These are phyloP conservation scores for Moringa oleifera DNA, from an alignment of 345 rosid species.

Conservation along the genomic window DNA sequence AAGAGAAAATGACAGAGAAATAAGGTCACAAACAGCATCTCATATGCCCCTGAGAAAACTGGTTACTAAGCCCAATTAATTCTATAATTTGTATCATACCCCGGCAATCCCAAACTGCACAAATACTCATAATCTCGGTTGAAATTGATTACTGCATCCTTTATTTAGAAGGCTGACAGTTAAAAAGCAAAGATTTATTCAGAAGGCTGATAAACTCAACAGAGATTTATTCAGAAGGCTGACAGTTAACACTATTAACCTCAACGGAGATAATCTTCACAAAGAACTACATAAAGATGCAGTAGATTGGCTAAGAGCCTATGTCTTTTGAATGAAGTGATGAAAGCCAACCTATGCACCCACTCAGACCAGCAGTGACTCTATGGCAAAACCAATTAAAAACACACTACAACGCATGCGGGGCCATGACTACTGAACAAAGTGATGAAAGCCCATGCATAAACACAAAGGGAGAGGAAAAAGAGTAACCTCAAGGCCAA, in stretches of 20 bases:
- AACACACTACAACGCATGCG: neutral
- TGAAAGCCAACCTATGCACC: neutral
- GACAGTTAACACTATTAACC: no score
- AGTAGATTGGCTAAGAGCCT: neutral
- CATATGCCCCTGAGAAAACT: neutral
- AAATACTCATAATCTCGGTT: neutral
- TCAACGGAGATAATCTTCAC: neutral
- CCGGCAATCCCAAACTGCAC: neutral
- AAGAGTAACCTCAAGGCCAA: slow-evolving; percentile 52
- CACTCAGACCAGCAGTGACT: neutral
- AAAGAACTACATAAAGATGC: neutral
- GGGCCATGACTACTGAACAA: neutral
- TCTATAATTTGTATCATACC: neutral
- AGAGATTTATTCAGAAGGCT: no score
- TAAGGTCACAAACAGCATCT: neutral
- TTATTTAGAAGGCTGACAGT: no score
- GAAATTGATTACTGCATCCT: no score
- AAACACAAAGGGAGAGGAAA: slow-evolving; percentile 1
- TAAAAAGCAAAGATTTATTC: no score
- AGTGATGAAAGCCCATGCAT: neutral
- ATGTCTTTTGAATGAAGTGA: neutral
- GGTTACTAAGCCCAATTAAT: neutral
- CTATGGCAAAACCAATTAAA: no score
- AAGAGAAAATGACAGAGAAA: neutral
- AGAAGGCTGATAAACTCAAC: no score